A percentile compares a stretch with the other conserved stretches of the same genome.
Evolutionary conservation across 495 filamentous ascomycete genomes (phyloP).

Genomic region (Letharia columbiana): DNA sequence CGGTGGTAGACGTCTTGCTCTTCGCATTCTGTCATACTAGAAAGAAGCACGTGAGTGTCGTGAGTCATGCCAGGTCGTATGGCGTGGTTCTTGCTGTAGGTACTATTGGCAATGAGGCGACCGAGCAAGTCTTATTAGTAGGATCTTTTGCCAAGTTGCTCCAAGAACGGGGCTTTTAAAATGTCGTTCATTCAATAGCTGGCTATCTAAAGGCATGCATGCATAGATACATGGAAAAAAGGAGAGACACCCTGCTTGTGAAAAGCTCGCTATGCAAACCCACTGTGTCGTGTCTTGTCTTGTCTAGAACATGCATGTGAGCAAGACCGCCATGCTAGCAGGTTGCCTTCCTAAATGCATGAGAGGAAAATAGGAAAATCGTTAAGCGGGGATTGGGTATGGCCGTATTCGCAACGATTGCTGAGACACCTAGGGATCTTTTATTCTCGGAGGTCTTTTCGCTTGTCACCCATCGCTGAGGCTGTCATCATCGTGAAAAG

Average conservation of each 20-base stretch:
- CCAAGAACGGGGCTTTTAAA: background rate
- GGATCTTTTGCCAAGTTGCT: background rate
- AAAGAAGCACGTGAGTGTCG: background rate
- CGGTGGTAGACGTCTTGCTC: background rate
- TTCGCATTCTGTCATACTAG: background rate
- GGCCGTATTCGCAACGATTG: background rate
- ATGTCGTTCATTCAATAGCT: conserved; percentile 1
- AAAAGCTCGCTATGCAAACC: background rate
- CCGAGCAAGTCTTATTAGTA: background rate
- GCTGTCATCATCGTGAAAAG: background rate
- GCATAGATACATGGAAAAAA: background rate
- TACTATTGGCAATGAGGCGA: too few relatives aligned
- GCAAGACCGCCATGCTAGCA: conserved; percentile 3
- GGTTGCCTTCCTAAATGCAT: background rate
- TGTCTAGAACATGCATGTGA: conserved; percentile 7
- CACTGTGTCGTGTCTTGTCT: background rate
- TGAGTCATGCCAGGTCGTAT: background rate
- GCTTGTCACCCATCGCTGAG: background rate
- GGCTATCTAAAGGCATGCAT: conserved; percentile 6
- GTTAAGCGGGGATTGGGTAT: background rate
- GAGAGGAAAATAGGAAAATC: background rate
- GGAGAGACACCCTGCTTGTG: background rate
- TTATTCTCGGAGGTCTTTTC: background rate
- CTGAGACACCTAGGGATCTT: background rate
- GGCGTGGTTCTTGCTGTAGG: background rate